phyloP scores from a whole-genome alignment of 83 land plant species.

The Thuja plicata region DNA sequence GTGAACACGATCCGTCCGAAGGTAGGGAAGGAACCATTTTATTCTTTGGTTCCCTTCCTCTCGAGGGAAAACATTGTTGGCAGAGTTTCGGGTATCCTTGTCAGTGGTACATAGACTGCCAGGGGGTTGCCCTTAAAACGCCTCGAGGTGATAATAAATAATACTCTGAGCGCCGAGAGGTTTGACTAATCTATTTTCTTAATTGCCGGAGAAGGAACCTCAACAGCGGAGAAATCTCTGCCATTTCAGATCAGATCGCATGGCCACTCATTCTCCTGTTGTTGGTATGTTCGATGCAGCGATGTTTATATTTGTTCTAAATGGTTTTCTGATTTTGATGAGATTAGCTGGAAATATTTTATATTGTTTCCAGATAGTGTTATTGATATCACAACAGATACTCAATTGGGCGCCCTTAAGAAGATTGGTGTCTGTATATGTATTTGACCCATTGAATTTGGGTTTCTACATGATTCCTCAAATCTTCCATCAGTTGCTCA shows the following conservation, averaged over 20 bases:
- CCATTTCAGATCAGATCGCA: neutral
- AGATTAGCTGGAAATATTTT: neutral
- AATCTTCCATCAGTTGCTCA: neutral
- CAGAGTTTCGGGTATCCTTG: too few relatives aligned
- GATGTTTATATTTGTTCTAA: too few relatives aligned
- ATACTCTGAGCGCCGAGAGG: neutral
- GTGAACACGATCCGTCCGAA: too few relatives aligned
- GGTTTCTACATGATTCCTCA: neutral
- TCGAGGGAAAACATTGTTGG: too few relatives aligned
- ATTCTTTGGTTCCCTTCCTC: too few relatives aligned
- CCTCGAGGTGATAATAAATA: too few relatives aligned
- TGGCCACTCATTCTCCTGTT: neutral
- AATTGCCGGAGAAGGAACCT: neutral
- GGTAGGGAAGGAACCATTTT: too few relatives aligned
- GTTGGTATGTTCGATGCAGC: neutral
- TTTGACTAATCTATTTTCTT: neutral
- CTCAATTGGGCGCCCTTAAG: neutral
- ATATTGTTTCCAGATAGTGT: neutral
- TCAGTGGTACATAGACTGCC: too few relatives aligned
- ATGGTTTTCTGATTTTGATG: neutral
- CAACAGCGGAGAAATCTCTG: neutral
- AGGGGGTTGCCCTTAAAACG: too few relatives aligned
- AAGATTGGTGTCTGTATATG: neutral
- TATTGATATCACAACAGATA: neutral
- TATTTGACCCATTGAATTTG: neutral